Percentiles rank a stretch among this genome's conserved stretches.
phyloP scores from a whole-genome alignment of 2,329 filamentous ascomycete genomes.

The Aspergillus carbonarius region DNA sequence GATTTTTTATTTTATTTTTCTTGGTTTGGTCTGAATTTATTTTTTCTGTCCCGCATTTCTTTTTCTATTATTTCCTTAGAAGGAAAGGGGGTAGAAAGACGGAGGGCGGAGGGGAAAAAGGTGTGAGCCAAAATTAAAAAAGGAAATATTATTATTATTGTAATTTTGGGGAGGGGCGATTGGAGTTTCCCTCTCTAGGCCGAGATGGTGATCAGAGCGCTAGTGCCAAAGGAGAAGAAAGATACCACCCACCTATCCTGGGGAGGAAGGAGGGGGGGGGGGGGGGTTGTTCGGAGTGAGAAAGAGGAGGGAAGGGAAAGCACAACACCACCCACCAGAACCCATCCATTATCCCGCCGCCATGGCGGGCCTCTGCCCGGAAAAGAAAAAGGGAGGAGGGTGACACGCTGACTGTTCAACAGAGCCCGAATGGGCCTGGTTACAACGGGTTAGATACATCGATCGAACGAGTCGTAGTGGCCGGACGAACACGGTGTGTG shows the following conservation, averaged over 20 bases:
- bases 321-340: background rate
- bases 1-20: background rate
- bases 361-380: background rate
- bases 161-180: background rate
- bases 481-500: conserved; percentile 12
- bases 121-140: background rate
- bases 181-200: conserved; percentile 3
- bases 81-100: background rate
- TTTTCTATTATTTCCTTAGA: background rate
- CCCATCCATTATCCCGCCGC: too few relatives aligned
- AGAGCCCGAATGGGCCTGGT: conserved; percentile 2
- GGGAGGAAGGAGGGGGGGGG: background rate
- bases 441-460: conserved; percentile 6
- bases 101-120: background rate
- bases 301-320: background rate
- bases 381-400: conserved; percentile 4
- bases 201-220: conserved; percentile 16
- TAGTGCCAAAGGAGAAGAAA: conserved; percentile 7
- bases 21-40: background rate
- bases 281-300: too few relatives aligned
- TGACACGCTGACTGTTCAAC: conserved; percentile 14
- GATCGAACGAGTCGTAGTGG: conserved; percentile 7
- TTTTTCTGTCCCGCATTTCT: background rate
- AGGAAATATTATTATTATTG: conserved; percentile 4
- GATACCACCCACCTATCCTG: background rate